These are phyloP conservation scores for Ciborinia camelliae DNA, from an alignment of 2,329 filamentous ascomycete genomes.

Conservation along the genomic window DNA sequence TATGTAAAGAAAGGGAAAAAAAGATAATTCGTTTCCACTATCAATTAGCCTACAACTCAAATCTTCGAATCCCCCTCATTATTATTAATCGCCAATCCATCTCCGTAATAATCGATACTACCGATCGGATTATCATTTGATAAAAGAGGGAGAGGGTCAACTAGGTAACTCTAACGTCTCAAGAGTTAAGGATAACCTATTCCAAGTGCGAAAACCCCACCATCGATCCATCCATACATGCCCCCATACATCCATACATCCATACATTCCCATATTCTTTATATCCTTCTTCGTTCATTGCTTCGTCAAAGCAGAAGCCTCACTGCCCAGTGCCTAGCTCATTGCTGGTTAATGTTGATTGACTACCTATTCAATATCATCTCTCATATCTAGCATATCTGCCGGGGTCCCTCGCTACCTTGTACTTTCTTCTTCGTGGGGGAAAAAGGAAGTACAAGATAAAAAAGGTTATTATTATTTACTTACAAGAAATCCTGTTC, in stretches of 20 bases:
- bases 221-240: background rate
- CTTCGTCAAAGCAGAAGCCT: background rate
- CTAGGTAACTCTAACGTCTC: background rate
- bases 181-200: slow-evolving; percentile 2
- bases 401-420: slow-evolving; percentile 4
- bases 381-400: slow-evolving; percentile 17
- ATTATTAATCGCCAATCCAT: background rate
- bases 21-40: background rate
- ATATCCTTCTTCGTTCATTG: background rate
- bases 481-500: slow-evolving; percentile 13
- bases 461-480: too few species aligned
- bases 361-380: slow-evolving; percentile 10
- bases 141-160: slow-evolving; percentile 12
- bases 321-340: background rate
- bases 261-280: too few species aligned
- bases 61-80: slow-evolving; percentile 24
- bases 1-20: background rate
- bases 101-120: slow-evolving; percentile 2
- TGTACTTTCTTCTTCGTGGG: slow-evolving; percentile 14
- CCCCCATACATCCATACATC: background rate
- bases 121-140: slow-evolving; percentile 21
- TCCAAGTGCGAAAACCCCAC: slow-evolving; percentile 4
- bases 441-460: too few species aligned
- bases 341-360: slow-evolving; percentile 9
- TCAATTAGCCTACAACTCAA: slow-evolving; percentile 18